Evolutionary conservation across 2,329 filamentous ascomycete species (phyloP).

Genomic region (Monosporascus sp.): DNA sequence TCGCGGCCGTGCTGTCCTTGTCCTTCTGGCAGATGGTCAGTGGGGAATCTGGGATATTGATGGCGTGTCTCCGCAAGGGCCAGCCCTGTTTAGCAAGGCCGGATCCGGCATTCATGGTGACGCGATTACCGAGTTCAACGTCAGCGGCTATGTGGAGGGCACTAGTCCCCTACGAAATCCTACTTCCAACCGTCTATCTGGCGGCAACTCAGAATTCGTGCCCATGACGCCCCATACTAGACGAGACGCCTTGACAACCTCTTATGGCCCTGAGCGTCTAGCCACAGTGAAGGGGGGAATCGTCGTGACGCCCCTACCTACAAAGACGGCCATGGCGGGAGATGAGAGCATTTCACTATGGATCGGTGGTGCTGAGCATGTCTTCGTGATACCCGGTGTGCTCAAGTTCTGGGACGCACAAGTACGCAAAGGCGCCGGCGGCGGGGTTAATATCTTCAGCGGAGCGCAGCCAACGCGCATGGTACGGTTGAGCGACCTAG

Average conservation of each 20-base stretch:
- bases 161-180: constrained; percentile 48
- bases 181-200: constrained; percentile 28
- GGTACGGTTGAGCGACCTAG: constrained; percentile 48
- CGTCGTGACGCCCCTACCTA: constrained; percentile 40
- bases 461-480: constrained; percentile 50
- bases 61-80: constrained; percentile 44
- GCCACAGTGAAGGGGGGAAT: constrained; percentile 48
- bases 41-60: constrained; percentile 67
- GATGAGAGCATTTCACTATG: constrained; percentile 53
- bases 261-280: constrained; percentile 45
- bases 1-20: constrained; percentile 53
- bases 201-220: constrained; percentile 45
- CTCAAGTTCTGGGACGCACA: constrained; percentile 56
- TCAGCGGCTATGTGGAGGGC: constrained; percentile 55
- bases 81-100: constrained; percentile 43
- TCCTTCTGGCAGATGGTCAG: constrained; percentile 56
- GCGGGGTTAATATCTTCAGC: constrained; percentile 50
- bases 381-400: constrained; percentile 50
- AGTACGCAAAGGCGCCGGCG: constrained; percentile 43
- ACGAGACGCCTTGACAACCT: constrained; percentile 43
- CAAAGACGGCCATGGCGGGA: constrained; percentile 35
- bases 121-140: constrained; percentile 52
- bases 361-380: constrained; percentile 51
- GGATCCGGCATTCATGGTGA: constrained; percentile 50
- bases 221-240: constrained; percentile 61